Conservation (phyloP, 1,284 basidiomycete genomes). For the Microbotryomycetes sp. region DNA sequence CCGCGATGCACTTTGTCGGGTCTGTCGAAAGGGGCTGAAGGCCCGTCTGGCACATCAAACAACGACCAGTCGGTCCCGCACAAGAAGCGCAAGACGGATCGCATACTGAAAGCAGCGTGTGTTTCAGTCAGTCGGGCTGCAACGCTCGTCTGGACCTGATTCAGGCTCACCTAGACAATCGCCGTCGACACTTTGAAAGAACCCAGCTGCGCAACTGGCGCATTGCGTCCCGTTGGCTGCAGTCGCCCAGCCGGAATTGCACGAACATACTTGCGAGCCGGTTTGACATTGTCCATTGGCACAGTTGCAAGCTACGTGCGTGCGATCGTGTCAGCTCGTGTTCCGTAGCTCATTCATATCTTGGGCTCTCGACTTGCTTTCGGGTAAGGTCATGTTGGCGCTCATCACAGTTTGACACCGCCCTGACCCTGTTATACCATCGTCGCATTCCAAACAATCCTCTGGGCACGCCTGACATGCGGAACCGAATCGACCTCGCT, state of each 20-base stretch:
- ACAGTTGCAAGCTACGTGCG: constrained; percentile 63
- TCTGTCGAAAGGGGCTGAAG: constrained; percentile 61
- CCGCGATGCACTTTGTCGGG: constrained; percentile 56
- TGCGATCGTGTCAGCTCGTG: constrained; percentile 44
- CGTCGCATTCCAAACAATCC: constrained; percentile 59
- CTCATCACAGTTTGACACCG: constrained; percentile 47
- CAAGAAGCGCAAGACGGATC: constrained; percentile 62
- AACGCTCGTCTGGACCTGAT: neutral
- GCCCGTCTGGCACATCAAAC: constrained; percentile 58
- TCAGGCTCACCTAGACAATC: constrained; percentile 57
- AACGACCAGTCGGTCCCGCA: constrained; percentile 57
- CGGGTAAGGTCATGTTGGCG: neutral
- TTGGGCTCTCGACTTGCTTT: constrained; percentile 6
- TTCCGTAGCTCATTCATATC: constrained; percentile 2
- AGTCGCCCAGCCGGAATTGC: constrained; percentile 65
- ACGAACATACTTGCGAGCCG: constrained; percentile 51
- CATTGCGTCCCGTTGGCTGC: constrained; percentile 52
- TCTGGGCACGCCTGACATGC: constrained; percentile 59
- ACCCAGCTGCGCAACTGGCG: constrained; percentile 61
- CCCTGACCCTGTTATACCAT: constrained; percentile 65
- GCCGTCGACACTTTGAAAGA: constrained; percentile 60
- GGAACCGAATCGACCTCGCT: constrained; percentile 61
- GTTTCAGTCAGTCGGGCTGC: neutral
- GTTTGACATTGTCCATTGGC: constrained; percentile 62
- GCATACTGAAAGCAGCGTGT: constrained; percentile 50